Percentiles rank a stretch among this genome's conserved stretches.
Conservation (phyloP, 495 filamentous ascomycete genomes). For the Trichoderma parareesei region DNA sequence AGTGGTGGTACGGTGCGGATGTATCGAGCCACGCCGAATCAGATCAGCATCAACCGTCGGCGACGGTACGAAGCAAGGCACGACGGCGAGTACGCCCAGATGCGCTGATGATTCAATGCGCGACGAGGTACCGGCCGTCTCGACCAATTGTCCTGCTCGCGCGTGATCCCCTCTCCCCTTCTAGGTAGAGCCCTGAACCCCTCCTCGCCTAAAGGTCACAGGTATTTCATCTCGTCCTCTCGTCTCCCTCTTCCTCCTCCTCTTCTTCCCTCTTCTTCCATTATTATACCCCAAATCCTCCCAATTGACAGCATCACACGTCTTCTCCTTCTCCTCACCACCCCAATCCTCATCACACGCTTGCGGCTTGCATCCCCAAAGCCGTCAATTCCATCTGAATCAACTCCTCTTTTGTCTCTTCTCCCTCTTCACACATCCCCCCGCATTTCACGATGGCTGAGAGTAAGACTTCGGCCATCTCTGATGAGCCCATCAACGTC, state of each 20-base stretch:
- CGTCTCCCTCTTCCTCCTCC: not conserved
- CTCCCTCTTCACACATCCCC: not conserved
- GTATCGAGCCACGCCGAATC: conserved; percentile 5
- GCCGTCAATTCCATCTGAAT: conserved; percentile 13
- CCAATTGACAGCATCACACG: not conserved
- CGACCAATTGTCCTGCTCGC: conserved; percentile 1
- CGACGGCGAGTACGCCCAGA: not conserved
- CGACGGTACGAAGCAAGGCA: no score
- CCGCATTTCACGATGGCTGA: conserved; percentile 35
- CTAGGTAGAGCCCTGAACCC: not conserved
- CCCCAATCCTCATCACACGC: not conserved
- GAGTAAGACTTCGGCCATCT: conserved; percentile 37
- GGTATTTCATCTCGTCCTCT: conserved; percentile 12
- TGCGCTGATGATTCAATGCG: conserved; percentile 1
- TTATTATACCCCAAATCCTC: conserved; percentile 2
- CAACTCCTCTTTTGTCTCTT: conserved; percentile 13
- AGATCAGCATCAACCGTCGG: not conserved
- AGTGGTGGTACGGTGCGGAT: not conserved
- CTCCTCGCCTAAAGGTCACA: conserved; percentile 1
- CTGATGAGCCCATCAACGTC: conserved; percentile 43
- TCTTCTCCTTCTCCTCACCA: not conserved
- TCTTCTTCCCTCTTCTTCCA: conserved; percentile 10
- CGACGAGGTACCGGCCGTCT: not conserved
- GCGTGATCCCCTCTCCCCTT: conserved; percentile 4
- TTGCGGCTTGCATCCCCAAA: not conserved